Evolutionary conservation across 176 grass and related monocot species (phyloP), one percentile per base, ranked within the genome.

Genomic region (Eremochloa ophiuroides): DNA sequence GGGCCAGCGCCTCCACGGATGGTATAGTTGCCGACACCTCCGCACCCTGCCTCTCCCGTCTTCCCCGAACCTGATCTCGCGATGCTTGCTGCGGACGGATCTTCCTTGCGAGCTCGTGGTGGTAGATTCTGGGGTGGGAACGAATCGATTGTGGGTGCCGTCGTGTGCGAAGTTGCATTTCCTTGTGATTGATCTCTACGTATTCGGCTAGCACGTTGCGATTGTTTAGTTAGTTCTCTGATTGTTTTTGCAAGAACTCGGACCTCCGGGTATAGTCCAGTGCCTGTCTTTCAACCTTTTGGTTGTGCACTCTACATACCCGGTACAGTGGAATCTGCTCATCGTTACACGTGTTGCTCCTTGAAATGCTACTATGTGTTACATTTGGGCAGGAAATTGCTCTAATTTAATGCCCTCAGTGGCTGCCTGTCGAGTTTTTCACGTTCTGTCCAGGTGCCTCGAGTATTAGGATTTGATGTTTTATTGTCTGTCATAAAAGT

Each of bases 1-100:
- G 55, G 0, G 7, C 40, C 0, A 44, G 80, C 91, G 84, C 22
- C 91, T 93, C 46, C 91, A 93, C 76, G 75, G 91, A 67, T 93
- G 87, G 91, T 89, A 93, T 26, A 44, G 29, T 4, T 4, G 16
- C 41, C 0, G 14, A 16, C 20, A 35, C 76, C 18, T 31, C 27
- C 10, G 39, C 39, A 8, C 35, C 10, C 5, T 29, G 30, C 18
- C 17, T 3, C 48, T 33, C 53, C 9, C 22, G 22, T 50, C 29
- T 44, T 27, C 41, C 4, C 4, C 40, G 25, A 28, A 23, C 58
- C 10, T 77, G 37, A 61, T 76, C 6, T 60, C 4, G 2, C 58
- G 3, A 43, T 6, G 26, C 58, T 13, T 11, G 6, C 25, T 53
- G 16, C 39, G 35, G n/a, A 40, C 27, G 14, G 25, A 65, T 53